phyloP scores from a whole-genome alignment of 2,329 filamentous ascomycete species.

The Chaetomiaceae sp. region DNA sequence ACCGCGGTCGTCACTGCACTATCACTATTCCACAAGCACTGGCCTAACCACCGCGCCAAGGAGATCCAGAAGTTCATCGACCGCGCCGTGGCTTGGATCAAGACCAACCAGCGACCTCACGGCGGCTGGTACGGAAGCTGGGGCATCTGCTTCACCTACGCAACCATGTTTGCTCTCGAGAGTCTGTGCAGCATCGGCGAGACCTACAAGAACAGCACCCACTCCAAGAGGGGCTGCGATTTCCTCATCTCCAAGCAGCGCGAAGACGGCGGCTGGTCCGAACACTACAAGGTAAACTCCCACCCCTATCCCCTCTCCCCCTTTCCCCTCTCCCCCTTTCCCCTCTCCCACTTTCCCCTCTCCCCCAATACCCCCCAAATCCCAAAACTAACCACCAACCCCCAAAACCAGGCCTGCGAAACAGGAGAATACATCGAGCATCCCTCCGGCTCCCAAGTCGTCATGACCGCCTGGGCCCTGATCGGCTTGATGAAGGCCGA shows the following conservation, averaged over 20 bases:
- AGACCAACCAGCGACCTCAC: constrained; percentile 68
- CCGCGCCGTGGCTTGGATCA: constrained; percentile 77
- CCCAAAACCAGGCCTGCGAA: constrained; percentile 65
- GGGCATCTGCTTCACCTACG: constrained; percentile 98
- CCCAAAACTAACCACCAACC: neutral
- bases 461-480: constrained; percentile 89
- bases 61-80: constrained; percentile 72
- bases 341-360: no score
- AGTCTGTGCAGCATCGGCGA: constrained; percentile 78
- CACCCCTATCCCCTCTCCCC: no score
- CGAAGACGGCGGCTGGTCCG: constrained; percentile 91
- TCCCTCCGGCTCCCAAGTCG: constrained; percentile 72
- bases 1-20: constrained; percentile 89
- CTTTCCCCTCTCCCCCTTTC: no score
- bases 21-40: constrained; percentile 73
- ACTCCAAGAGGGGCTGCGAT: constrained; percentile 70
- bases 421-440: constrained; percentile 71
- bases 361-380: neutral
- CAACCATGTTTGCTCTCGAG: constrained; percentile 92
- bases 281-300: constrained; percentile 70
- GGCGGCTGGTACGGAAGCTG: constrained; percentile 98
- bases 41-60: constrained; percentile 69
- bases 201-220: constrained; percentile 66
- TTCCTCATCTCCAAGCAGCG: constrained; percentile 84
- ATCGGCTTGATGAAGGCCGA: constrained; percentile 77